phyloP scores from a whole-genome alignment of 257 asterid species.

The Penstemon eatonii region DNA sequence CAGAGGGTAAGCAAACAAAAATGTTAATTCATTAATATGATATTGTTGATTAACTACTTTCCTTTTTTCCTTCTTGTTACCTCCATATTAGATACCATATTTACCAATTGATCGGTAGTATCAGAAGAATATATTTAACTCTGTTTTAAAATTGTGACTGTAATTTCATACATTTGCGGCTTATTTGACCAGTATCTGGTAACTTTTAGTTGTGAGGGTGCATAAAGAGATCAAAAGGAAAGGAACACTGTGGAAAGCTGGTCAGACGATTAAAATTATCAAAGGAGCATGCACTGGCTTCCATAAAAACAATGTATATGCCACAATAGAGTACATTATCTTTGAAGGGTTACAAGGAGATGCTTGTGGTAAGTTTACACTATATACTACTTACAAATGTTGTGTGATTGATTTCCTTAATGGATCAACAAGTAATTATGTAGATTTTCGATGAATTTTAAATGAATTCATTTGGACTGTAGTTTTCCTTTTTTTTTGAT shows the following conservation, averaged over 20 bases:
- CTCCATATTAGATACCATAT: not conserved
- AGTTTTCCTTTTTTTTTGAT: too few species aligned
- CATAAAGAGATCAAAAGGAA: slow-evolving; percentile 51
- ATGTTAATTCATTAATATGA: too few species aligned
- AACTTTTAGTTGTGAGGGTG: slow-evolving; percentile 55
- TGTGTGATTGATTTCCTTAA: not conserved
- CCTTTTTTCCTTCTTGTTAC: not conserved
- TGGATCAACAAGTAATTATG: not conserved
- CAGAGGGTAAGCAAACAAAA: slow-evolving; percentile 47
- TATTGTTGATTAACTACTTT: too few species aligned
- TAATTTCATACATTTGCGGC: slow-evolving; percentile 8
- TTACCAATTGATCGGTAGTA: not conserved
- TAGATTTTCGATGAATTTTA: too few species aligned
- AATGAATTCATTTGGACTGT: too few species aligned
- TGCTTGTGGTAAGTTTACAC: slow-evolving; percentile 51
- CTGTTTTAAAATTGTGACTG: slow-evolving; percentile 2
- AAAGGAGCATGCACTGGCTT: slow-evolving; percentile 72
- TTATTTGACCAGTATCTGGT: slow-evolving; percentile 15
- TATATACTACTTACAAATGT: not conserved
- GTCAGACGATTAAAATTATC: slow-evolving; percentile 59
- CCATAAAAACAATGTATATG: slow-evolving; percentile 46
- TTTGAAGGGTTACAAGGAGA: slow-evolving; percentile 69
- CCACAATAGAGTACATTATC: slow-evolving; percentile 63
- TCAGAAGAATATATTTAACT: too few species aligned
- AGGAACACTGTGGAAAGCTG: slow-evolving; percentile 61